phyloP scores from a whole-genome alignment of 1,284 basidiomycete genomes.

The Tetrapyrgos nigripes region DNA sequence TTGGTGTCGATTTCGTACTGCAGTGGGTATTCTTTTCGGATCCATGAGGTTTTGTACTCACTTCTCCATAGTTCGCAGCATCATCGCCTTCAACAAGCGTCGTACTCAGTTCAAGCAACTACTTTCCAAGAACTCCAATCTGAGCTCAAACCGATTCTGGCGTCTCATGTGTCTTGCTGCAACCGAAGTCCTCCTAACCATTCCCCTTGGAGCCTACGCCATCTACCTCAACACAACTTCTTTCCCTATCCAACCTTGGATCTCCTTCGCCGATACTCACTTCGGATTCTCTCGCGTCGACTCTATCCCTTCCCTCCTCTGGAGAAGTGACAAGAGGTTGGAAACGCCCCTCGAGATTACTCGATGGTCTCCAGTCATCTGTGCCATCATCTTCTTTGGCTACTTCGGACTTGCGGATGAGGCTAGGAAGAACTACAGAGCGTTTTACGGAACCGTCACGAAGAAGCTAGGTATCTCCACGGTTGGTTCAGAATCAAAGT shows the following conservation, averaged over 20 bases:
- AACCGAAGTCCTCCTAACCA: constrained; percentile 50
- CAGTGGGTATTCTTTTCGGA: constrained; percentile 27
- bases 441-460: constrained; percentile 13
- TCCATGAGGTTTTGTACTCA: neutral
- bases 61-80: constrained; percentile 33
- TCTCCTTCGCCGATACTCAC: constrained; percentile 47
- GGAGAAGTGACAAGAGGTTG: constrained; percentile 27
- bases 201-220: constrained; percentile 51
- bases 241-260: constrained; percentile 42
- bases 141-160: constrained; percentile 54
- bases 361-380: constrained; percentile 46
- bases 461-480: constrained; percentile 16
- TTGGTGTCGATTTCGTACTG: constrained; percentile 46
- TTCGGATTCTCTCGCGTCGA: constrained; percentile 36
- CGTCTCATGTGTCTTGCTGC: constrained; percentile 66
- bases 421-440: constrained; percentile 41
- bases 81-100: constrained; percentile 43
- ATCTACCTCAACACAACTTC: constrained; percentile 41
- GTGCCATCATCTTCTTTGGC: constrained; percentile 50
- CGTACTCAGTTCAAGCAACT: constrained; percentile 45
- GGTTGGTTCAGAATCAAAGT: constrained; percentile 4
- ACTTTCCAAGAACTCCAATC: constrained; percentile 40
- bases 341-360: constrained; percentile 38
- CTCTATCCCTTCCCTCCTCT: constrained; percentile 39
- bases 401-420: constrained; percentile 55